Percentiles rank a stretch among this genome's conserved stretches.
phyloP scores from a whole-genome alignment of 768 basidiomycete species.

The Amanita jacksonii region DNA sequence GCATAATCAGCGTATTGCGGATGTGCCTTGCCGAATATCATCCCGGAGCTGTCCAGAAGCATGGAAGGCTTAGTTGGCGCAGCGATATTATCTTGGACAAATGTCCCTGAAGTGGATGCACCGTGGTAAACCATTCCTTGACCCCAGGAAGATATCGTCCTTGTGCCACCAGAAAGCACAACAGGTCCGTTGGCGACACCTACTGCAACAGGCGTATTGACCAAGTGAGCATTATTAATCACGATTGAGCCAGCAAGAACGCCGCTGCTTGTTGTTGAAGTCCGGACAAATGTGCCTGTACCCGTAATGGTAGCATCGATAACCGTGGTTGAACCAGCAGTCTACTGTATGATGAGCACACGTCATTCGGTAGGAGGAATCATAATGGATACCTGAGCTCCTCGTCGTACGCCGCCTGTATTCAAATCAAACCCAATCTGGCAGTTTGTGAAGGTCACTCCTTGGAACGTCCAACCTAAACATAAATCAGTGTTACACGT shows the following conservation, averaged over 20 bases:
- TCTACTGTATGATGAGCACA: slow-evolving; percentile 24
- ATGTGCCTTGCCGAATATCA: slow-evolving; percentile 51
- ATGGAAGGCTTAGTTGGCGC: slow-evolving; percentile 46
- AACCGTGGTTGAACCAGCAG: slow-evolving; percentile 50
- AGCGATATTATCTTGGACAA: slow-evolving; percentile 42
- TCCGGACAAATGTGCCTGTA: slow-evolving; percentile 53
- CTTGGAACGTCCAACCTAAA: slow-evolving; percentile 39
- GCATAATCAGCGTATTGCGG: slow-evolving; percentile 62
- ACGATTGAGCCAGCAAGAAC: slow-evolving; percentile 49
- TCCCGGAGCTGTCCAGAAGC: slow-evolving; percentile 48
- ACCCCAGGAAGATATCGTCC: slow-evolving; percentile 57
- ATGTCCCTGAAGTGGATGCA: slow-evolving; percentile 29
- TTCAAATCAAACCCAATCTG: slow-evolving; percentile 49
- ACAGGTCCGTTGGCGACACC: slow-evolving; percentile 41
- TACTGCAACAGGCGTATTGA: slow-evolving; percentile 53
- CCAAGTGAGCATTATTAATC: slow-evolving; percentile 53
- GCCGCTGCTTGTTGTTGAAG: slow-evolving; percentile 35
- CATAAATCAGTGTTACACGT: not conserved
- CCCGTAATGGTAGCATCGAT: slow-evolving; percentile 53
- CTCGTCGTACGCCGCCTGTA: slow-evolving; percentile 35
- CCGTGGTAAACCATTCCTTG: slow-evolving; percentile 70
- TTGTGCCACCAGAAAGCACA: slow-evolving; percentile 52
- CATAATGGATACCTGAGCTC: slow-evolving; percentile 28
- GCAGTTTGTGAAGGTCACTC: slow-evolving; percentile 32
- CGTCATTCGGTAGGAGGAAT: not conserved